These are phyloP conservation scores for Lentinula raphanica DNA, from an alignment of 768 basidiomycete genomes.

Conservation along the genomic window DNA sequence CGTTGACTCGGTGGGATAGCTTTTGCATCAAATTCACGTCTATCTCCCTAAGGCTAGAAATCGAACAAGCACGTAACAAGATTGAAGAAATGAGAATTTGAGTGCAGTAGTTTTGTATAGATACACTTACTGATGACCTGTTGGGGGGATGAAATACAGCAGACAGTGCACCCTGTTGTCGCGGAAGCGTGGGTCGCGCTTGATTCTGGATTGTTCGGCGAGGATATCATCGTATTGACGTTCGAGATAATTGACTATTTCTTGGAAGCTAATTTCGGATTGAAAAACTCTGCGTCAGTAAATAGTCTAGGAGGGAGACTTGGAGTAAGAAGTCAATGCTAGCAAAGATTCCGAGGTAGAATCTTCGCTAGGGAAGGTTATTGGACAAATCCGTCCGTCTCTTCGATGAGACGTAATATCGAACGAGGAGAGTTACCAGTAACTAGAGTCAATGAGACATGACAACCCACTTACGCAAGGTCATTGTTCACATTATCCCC, in stretches of 20 bases:
- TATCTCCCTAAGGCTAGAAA: slow-evolving; percentile 72
- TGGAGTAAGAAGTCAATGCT: not conserved
- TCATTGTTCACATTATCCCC: slow-evolving; percentile 90
- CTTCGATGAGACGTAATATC: not conserved
- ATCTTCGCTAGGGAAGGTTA: not conserved
- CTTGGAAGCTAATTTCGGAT: slow-evolving; percentile 61
- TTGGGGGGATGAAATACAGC: slow-evolving; percentile 88
- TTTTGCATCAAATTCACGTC: slow-evolving; percentile 91
- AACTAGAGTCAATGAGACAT: not conserved
- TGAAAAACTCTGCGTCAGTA: not conserved
- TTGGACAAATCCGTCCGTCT: not conserved
- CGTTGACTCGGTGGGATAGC: slow-evolving; percentile 85
- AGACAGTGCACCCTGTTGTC: slow-evolving; percentile 87
- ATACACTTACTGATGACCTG: slow-evolving; percentile 69
- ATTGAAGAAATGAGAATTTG: slow-evolving; percentile 5
- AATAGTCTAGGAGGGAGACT: not conserved
- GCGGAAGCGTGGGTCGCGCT: slow-evolving; percentile 87
- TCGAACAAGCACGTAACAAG: not conserved
- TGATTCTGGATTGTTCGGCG: slow-evolving; percentile 83
- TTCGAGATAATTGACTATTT: slow-evolving; percentile 83
- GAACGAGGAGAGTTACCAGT: not conserved
- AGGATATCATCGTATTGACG: slow-evolving; percentile 92
- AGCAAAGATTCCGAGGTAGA: not conserved
- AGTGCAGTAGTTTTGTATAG: not conserved
- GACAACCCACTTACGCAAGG: slow-evolving; percentile 52